Evolutionary conservation across 108 stramenopile species (phyloP), one percentile per base, ranked within the genome.

Genomic region (Chaetoceros tenuissimus): DNA sequence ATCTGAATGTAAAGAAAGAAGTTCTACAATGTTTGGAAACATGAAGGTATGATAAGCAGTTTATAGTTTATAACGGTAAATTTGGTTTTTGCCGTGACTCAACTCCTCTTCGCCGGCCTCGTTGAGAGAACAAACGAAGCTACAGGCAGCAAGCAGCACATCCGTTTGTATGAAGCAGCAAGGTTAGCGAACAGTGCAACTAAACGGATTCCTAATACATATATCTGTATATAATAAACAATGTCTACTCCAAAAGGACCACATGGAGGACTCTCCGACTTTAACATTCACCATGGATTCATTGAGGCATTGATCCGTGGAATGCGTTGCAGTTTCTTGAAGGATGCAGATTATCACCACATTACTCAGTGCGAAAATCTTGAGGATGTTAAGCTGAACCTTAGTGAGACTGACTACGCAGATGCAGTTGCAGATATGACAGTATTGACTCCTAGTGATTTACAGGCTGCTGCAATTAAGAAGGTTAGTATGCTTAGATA

Each of bases 241-340:
- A 77, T 71, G 0, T 71, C 82, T 46, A 67, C 72, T 29, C 84
- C 86, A 0, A 69, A 61, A 62, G 63, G 72, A 7, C 44, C 56
- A 53, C 69, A 89, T 19, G 96, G 97, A 43, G 77, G 84, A 62
- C 68, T 98, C 54, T 53, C 77, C 62, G 91, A 78, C 48, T 99
- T 96, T 75, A 99, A 99, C 75, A 86, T 97, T 57, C 83, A 85
- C 49, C 92, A 99, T 71, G 98, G 97, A 5, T 98, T 98, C 66
- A 52, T 80, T 26, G 98, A 99, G 62, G 96, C 96, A 5, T 64
- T 98, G 46, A 79, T 96, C 20, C 89, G 97, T 23, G 98, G 98
- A 5, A 96, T 96, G 89, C 83, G 96, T 23, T 88, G 79, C 8
- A 94, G 93, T 20, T 97, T 99, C 74, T 63, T 99, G 23, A 50